Base-by-base conservation (phyloP, 257 asterid species). In the Solanum medicagineum region DNA sequence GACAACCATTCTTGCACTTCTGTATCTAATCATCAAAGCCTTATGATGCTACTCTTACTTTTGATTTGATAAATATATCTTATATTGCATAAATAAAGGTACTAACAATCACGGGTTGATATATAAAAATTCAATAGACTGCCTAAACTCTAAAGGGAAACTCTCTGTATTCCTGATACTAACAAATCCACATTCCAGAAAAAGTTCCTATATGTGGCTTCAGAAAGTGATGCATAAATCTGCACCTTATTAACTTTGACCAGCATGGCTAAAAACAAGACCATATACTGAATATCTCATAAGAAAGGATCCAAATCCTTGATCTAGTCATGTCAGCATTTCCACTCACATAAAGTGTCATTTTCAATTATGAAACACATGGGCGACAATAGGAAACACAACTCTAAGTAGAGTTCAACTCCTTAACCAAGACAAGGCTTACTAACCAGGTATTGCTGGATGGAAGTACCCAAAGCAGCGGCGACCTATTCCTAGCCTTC, bases 391-490 rank as follows among this genome's bases (percentile, higher is more conserved):
- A 51, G 62, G 22, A 51, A 51, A 77, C 62, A 53, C 1, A 51
- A 51, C 24, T 16, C 26, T 53, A 29, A 77, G 47, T 51, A 51
- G 26, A 77, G 65, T 77, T 77, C 45, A 14, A 77, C 47, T 51
- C 82, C 62, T 75, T 24, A 24, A 20, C 60, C 74, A 82, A 71
- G 81, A 86, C 84, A 88, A 84, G 69, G 55, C 84, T 77, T 84
- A 85, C 89, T 85, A 86, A 94, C 99, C 98, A 83, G 98, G 97
- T 86, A 96, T 93, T 80, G 99, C 96, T 15, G 99, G 99, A 89
- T 96, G 98, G 75, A 96, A 88, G 88, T 96, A 96, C 87, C 97
- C 99, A 89, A 96, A 96, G 87, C 99, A 96, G 85, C 98, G 95
- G 40, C 98, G 97, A 42, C 99, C 99, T 40, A 92, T 89, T 66